Conservation (phyloP, 257 asterid species). For the Nicotiana paniculata region DNA sequence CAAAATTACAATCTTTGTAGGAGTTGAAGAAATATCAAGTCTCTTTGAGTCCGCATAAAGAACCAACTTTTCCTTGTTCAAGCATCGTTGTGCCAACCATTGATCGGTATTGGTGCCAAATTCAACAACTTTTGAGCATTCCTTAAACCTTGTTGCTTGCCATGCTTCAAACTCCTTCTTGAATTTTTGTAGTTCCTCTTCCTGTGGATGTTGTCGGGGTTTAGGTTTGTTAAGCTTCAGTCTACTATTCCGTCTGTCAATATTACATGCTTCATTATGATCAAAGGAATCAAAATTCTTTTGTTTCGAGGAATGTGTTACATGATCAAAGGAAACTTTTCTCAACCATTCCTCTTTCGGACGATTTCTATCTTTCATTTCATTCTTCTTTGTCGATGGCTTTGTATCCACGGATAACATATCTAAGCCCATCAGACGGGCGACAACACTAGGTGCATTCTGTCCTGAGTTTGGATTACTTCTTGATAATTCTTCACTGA, state of each 20-base stretch:
- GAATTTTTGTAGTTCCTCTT: slow-evolving; percentile 83
- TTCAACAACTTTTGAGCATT: slow-evolving; percentile 47
- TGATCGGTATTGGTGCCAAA: slow-evolving; percentile 42
- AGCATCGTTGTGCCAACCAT: slow-evolving; percentile 63
- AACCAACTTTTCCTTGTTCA: slow-evolving; percentile 61
- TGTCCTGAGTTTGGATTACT: slow-evolving; percentile 35
- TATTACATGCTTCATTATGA: slow-evolving; percentile 21
- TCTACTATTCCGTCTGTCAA: slow-evolving; percentile 20
- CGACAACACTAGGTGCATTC: slow-evolving; percentile 72
- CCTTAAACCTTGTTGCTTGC: slow-evolving; percentile 62
- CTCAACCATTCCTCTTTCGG: slow-evolving; percentile 22
- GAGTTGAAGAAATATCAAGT: slow-evolving; percentile 31
- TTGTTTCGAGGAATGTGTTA: slow-evolving; percentile 27
- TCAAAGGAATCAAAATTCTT: slow-evolving; percentile 29
- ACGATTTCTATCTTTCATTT: slow-evolving; percentile 18
- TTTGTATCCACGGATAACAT: slow-evolving; percentile 50
- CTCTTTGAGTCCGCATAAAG: slow-evolving; percentile 38
- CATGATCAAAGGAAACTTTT: slow-evolving; percentile 26
- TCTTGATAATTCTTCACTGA: slow-evolving; percentile 54
- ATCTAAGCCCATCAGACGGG: slow-evolving; percentile 98
- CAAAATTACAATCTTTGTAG: slow-evolving; percentile 77
- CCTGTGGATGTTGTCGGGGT: slow-evolving; percentile 92
- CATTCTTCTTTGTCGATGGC: slow-evolving; percentile 23
- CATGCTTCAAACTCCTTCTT: slow-evolving; percentile 95
- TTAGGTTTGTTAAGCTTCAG: slow-evolving; percentile 39